Evolutionary conservation across 2,329 filamentous ascomycete genomes (phyloP), one percentile per base, ranked within the genome.

Genomic region (Penicillium brevicompactum): DNA sequence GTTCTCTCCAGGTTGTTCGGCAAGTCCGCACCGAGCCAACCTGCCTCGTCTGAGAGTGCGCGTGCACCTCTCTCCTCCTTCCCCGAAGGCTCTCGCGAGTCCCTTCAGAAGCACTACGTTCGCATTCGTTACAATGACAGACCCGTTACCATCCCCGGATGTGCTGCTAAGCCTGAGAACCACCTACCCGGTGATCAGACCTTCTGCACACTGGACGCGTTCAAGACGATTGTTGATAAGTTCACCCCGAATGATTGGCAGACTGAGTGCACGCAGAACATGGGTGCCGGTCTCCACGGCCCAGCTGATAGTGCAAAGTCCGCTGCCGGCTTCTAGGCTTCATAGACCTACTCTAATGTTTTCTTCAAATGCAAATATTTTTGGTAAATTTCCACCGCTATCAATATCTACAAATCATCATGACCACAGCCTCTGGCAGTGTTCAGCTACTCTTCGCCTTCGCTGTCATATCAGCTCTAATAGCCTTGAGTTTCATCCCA

Each of bases 221-320:
- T 99, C 81, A 97, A 97, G 75, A 80, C 85, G 49, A 90, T 97
- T 52, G 91, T 94, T 2, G 93, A 97, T 75, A 91, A 91, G 67
- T 95, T 90, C 70, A 94, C 91, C 1, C 94, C 94, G 0, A 78
- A 78, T 55, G 83, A 92, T 71, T 97, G 92, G 93, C 84, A 83
- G 67, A 70, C 74, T 16, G 84, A 84, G 50, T 91, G 88, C 67
- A 71, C 74, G 40, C 74, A 74, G 53, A 87, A 87, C 62, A 63
- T 88, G 38, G 84, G 84, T 42, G 72, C 78, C 57, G 78, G 79
- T 2, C 74, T 80, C 4, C 80, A 84, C 58, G 82, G 81, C 0
- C 74, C 71, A 42, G 64, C 71, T 49, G 70, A 75, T 41, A 66
- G 58, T 51, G 70, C 76, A 47, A 71, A 72, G 42, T 64, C 70